Percentiles rank a stretch among this genome's conserved stretches.
Conservation (phyloP, 1,139 yeast genomes). For the Hansenula anomala region DNA sequence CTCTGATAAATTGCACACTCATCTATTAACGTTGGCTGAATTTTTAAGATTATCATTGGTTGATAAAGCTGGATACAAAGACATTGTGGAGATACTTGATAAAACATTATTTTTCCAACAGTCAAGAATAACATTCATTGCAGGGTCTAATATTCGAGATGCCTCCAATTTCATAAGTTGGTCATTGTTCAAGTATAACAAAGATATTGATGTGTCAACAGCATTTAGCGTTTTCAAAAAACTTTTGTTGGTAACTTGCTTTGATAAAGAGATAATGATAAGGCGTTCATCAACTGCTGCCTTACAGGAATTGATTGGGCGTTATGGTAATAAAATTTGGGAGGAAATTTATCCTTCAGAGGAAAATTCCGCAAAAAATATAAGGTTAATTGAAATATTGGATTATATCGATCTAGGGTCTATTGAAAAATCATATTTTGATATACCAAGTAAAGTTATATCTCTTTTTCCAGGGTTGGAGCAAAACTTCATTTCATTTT, state of each 20-base stretch:
- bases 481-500: constrained; percentile 22
- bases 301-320: constrained; percentile 77
- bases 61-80: constrained; percentile 16
- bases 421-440: constrained; percentile 32
- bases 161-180: constrained; percentile 77
- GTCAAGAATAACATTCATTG: constrained; percentile 38
- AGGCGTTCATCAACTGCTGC: constrained; percentile 86
- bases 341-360: constrained; percentile 9
- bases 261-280: constrained; percentile 70
- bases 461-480: constrained; percentile 18
- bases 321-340: constrained; percentile 47
- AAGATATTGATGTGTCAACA: constrained; percentile 25
- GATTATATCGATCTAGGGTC: constrained; percentile 43
- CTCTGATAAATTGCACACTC: constrained; percentile 26
- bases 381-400: constrained; percentile 55
- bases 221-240: constrained; percentile 31
- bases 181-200: constrained; percentile 48
- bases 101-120: constrained; percentile 52
- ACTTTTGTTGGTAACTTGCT: constrained; percentile 50
- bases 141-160: constrained; percentile 74
- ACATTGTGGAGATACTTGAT: constrained; percentile 26
- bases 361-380: constrained; percentile 21
- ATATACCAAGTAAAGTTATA: constrained; percentile 29
- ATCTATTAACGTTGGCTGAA: constrained; percentile 29
- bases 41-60: constrained; percentile 29